A percentile compares a stretch with the other conserved stretches of the same genome.
Evolutionary conservation across 768 basidiomycete genomes (phyloP).

Genomic region (Epithele typhae): DNA sequence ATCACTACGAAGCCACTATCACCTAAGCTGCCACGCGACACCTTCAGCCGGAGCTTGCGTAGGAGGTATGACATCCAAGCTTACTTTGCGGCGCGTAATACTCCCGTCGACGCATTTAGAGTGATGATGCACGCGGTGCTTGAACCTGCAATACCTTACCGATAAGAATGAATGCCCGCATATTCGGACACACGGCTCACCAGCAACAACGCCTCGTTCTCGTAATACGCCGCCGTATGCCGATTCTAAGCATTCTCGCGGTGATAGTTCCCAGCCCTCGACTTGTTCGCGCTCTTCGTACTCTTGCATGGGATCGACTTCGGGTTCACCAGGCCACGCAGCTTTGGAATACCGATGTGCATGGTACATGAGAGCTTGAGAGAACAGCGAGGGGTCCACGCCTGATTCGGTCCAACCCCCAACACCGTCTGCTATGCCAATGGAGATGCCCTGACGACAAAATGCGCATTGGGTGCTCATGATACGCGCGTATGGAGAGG

Average conservation of each 20-base stretch:
- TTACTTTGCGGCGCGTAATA: constrained; percentile 76
- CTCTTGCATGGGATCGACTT: constrained; percentile 72
- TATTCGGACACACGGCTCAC: constrained; percentile 11
- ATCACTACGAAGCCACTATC: constrained; percentile 75
- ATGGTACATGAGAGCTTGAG: constrained; percentile 88
- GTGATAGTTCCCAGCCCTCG: constrained; percentile 66
- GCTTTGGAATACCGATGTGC: constrained; percentile 66
- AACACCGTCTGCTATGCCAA: constrained; percentile 91
- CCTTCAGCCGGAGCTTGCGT: background rate
- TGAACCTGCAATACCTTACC: constrained; percentile 50
- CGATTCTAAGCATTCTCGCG: constrained; percentile 65
- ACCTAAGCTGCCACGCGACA: constrained; percentile 51
- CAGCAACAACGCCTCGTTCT: constrained; percentile 46
- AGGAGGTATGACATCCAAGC: constrained; percentile 19
- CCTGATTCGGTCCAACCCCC: constrained; percentile 87
- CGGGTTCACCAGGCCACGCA: constrained; percentile 82
- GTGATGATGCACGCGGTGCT: constrained; percentile 80
- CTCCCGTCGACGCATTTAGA: constrained; percentile 68
- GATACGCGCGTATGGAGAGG: too few relatives aligned
- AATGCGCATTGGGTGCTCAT: too few relatives aligned
- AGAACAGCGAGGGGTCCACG: constrained; percentile 85
- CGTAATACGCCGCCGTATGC: constrained; percentile 69
- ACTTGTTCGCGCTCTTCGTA: constrained; percentile 61
- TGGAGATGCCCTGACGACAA: constrained; percentile 54
- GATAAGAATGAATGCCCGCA: too few relatives aligned